Conservation (phyloP, 2,329 filamentous ascomycete species). For the Neopestalotiopsis sp. region DNA sequence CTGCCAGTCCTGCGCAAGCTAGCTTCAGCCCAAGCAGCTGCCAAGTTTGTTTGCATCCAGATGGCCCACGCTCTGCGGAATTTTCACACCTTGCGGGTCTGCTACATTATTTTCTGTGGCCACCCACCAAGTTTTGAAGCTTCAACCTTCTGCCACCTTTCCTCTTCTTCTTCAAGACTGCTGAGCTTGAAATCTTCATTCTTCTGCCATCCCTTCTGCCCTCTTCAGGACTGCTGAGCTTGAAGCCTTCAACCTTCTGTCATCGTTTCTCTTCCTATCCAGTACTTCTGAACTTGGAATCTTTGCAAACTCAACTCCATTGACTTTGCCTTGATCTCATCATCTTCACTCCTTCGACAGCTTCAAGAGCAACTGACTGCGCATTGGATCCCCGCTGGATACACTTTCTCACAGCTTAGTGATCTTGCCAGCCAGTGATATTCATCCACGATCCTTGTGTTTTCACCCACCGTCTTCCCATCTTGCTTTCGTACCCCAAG, state of each 20-base stretch:
- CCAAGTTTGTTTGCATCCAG: neutral
- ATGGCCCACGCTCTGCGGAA: neutral
- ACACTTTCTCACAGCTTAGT: neutral
- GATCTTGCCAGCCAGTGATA: neutral
- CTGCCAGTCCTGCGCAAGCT: no score
- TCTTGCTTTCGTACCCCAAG: no score
- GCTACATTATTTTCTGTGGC: neutral
- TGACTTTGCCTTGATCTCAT: neutral
- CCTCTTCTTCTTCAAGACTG: neutral
- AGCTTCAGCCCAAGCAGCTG: neutral
- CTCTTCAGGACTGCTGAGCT: neutral
- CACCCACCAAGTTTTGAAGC: neutral
- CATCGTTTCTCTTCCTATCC: neutral
- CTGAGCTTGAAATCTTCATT: neutral
- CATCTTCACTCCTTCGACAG: neutral
- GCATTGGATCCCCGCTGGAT: neutral
- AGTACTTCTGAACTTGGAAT: neutral
- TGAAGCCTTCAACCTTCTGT: neutral
- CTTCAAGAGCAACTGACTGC: neutral
- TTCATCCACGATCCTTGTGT: neutral
- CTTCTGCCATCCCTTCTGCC: neutral
- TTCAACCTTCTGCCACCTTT: neutral
- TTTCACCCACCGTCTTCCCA: no score
- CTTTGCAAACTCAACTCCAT: neutral
- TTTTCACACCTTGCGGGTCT: neutral